phyloP scores from a whole-genome alignment of 2,329 filamentous ascomycete genomes.

The Exophiala aquamarina region DNA sequence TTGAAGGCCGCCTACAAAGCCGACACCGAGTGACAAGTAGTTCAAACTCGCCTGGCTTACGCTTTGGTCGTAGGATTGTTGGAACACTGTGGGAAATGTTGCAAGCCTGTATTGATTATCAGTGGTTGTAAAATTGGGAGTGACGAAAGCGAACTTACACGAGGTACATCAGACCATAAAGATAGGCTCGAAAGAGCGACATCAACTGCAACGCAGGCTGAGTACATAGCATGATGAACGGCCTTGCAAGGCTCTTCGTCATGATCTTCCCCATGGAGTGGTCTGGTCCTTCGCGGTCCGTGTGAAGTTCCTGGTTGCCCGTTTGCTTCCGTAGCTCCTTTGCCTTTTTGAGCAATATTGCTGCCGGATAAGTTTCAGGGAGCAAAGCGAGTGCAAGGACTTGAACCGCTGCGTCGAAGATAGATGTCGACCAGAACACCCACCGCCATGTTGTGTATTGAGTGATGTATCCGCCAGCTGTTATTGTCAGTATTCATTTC shows the following conservation, averaged over 20 bases:
- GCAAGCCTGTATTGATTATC: slow-evolving; percentile 2
- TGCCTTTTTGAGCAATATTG: slow-evolving; percentile 30
- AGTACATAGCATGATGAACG: slow-evolving; percentile 56
- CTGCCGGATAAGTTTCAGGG: slow-evolving; percentile 34
- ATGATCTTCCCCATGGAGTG: slow-evolving; percentile 34
- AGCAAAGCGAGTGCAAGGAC: slow-evolving; percentile 30
- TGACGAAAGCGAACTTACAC: too few relatives aligned
- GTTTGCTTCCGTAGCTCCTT: slow-evolving; percentile 27
- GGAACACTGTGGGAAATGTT: slow-evolving; percentile 54
- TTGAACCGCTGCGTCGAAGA: slow-evolving; percentile 23
- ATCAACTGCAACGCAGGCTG: slow-evolving; percentile 62
- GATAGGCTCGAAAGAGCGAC: slow-evolving; percentile 56
- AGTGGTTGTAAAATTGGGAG: too few relatives aligned
- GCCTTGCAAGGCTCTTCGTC: slow-evolving; percentile 51
- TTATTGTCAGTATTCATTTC: not conserved
- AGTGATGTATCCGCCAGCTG: slow-evolving; percentile 19
- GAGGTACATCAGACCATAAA: slow-evolving; percentile 64
- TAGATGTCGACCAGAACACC: slow-evolving; percentile 33
- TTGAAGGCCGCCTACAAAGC: slow-evolving; percentile 49
- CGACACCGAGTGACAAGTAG: slow-evolving; percentile 62
- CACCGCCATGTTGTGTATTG: slow-evolving; percentile 37
- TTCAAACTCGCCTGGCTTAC: slow-evolving; percentile 61
- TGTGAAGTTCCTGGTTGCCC: slow-evolving; percentile 30
- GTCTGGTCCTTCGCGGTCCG: slow-evolving; percentile 28
- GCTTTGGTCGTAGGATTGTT: slow-evolving; percentile 52